Evolutionary conservation across 352 stramenopile genomes (phyloP), one percentile per base, ranked within the genome.

Genomic region (Pythium periplocum): DNA sequence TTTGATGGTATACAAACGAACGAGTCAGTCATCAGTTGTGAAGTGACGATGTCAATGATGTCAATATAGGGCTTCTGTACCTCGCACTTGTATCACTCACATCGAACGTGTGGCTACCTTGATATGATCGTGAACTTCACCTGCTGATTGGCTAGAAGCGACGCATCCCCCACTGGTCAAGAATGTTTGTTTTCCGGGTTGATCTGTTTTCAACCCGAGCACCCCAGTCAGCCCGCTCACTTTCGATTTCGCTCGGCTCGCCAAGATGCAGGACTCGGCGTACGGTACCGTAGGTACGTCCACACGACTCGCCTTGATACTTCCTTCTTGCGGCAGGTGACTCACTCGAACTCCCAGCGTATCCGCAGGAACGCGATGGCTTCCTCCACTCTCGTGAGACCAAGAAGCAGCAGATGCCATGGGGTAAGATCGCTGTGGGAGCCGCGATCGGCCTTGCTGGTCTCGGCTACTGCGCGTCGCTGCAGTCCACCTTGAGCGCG

Each of bases 181-280:
- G 17, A 26, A 26, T 26, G 17, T 26, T 26, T 26, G 17, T 26
- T 26, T 26, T 26, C 17, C 17, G 17, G 17, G 17, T 26, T 26
- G 17, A 26, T 26, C 17, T 26, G 17, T 26, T 26, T 26, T 26
- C 17, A 26, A 26, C 17, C 17, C 17, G 17, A 26, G 17, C 17
- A 26, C 17, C 17, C 17, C 17, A 26, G 17, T 26, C 17, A 26
- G 17, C 17, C 17, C 17, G 17, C 17, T 26, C 17, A 26, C 17
- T 26, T 26, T 26, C 17, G 17, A 26, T 26, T 26, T 26, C 17
- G 17, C 17, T 26, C 17, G 17, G 33, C 56, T 86, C 38, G 38
- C 53, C 11, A 55, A 57, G 44, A 78, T 86, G 68, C 75, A 83
- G 45, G 53, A 77, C 57, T 73, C 80, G 56, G 34, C 83, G 75